phyloP scores from a whole-genome alignment of 2,329 filamentous ascomycete genomes.

The Colletotrichum salicis region DNA sequence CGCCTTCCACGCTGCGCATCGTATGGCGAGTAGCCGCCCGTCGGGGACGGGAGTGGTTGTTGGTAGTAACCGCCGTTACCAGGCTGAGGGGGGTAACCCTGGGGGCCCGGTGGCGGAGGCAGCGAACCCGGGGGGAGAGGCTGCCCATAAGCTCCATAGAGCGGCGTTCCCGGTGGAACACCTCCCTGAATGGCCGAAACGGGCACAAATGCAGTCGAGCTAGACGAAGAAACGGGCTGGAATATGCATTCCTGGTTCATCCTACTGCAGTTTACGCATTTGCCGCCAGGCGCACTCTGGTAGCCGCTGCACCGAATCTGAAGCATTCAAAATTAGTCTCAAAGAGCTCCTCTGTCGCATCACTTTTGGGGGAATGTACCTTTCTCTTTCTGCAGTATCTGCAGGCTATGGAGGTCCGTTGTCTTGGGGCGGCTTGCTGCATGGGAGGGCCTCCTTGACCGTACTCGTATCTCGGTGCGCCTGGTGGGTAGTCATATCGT shows the following conservation, averaged over 20 bases:
- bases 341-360: not conserved
- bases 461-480: constrained; percentile 43
- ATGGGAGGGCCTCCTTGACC: constrained; percentile 50
- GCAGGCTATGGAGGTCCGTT: constrained; percentile 70
- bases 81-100: constrained; percentile 28
- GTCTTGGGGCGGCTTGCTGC: constrained; percentile 65
- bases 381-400: constrained; percentile 71
- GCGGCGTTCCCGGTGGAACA: constrained; percentile 65
- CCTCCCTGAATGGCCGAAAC: constrained; percentile 68
- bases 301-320: constrained; percentile 72
- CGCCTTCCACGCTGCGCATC: constrained; percentile 48
- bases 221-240: constrained; percentile 67
- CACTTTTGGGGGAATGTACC: constrained; percentile 48
- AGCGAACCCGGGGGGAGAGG: constrained; percentile 51
- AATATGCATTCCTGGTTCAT: constrained; percentile 72
- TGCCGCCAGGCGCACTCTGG: constrained; percentile 67
- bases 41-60: constrained; percentile 55
- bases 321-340: constrained; percentile 6
- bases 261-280: constrained; percentile 70
- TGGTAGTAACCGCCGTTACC: constrained; percentile 50
- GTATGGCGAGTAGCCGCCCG: constrained; percentile 54
- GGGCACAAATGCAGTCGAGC: constrained; percentile 68
- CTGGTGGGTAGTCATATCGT: constrained; percentile 37
- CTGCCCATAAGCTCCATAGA: constrained; percentile 69
- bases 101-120: constrained; percentile 19